A percentile compares a stretch with the other conserved stretches of the same genome.
Evolutionary conservation across 2,329 filamentous ascomycete species (phyloP).

Genomic region (Fusarium secorum): DNA sequence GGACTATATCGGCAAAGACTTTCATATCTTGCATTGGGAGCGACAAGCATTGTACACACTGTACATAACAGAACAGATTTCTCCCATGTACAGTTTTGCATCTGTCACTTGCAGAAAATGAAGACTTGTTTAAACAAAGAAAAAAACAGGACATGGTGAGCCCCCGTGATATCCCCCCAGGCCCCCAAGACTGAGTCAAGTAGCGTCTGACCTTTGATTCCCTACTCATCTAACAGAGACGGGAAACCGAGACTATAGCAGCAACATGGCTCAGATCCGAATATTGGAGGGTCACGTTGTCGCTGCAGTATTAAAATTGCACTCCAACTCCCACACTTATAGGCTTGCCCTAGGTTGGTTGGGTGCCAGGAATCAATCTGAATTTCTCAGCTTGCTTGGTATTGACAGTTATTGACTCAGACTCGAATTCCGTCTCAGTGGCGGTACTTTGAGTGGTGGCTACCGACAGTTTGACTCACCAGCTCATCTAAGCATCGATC

Average conservation of each 20-base stretch:
- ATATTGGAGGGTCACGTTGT: constrained; percentile 36
- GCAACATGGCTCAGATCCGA: constrained; percentile 28
- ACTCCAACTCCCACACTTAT: constrained; percentile 16
- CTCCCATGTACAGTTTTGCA: neutral
- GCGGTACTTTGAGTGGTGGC: constrained; percentile 25
- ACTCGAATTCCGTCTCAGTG: constrained; percentile 13
- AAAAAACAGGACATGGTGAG: constrained; percentile 2
- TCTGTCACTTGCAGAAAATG: neutral
- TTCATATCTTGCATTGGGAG: neutral
- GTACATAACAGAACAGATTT: neutral
- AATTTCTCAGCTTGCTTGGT: constrained; percentile 3
- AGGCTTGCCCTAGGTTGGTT: neutral
- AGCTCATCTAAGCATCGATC: neutral
- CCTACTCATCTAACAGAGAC: constrained; percentile 37
- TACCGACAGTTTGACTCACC: constrained; percentile 18
- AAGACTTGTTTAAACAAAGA: constrained; percentile 12
- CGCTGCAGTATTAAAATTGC: constrained; percentile 36
- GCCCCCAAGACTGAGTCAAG: constrained; percentile 33
- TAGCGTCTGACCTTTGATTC: constrained; percentile 36
- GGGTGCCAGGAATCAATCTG: neutral
- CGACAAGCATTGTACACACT: neutral
- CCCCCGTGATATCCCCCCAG: constrained; percentile 24
- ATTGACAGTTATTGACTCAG: neutral
- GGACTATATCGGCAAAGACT: neutral
- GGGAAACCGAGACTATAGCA: constrained; percentile 29